A percentile compares a stretch with the other conserved stretches of the same genome.
phyloP scores from a whole-genome alignment of 805 yeast species.

The Pichia scutulata region DNA sequence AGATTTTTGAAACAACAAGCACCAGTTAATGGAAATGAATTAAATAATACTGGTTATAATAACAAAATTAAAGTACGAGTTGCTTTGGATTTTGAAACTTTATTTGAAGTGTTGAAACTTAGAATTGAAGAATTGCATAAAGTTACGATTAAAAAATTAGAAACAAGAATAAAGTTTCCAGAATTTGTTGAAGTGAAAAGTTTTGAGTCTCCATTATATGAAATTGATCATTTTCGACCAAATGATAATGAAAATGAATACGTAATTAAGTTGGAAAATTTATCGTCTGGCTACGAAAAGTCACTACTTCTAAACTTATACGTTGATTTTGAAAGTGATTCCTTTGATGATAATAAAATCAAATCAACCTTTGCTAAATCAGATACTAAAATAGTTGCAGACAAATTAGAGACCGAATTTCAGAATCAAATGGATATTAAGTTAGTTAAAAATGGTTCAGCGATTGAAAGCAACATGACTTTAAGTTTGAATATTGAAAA shows the following conservation, averaged over 20 bases:
- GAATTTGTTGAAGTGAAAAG: conserved; percentile 16
- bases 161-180: conserved; percentile 11
- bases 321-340: conserved; percentile 14
- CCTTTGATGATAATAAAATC: conserved; percentile 1
- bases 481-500: conserved; percentile 18
- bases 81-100: conserved; percentile 18
- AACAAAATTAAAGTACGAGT: conserved; percentile 13
- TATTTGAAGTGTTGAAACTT: conserved; percentile 6
- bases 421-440: background rate
- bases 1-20: conserved; percentile 6
- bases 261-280: conserved; percentile 12
- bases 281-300: conserved; percentile 17
- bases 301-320: conserved; percentile 20
- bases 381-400: background rate
- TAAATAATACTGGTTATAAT: background rate
- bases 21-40: background rate
- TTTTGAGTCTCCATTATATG: conserved; percentile 12
- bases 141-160: conserved; percentile 14
- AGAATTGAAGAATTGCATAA: conserved; percentile 15
- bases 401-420: conserved; percentile 1
- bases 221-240: conserved; percentile 2
- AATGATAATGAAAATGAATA: background rate
- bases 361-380: conserved; percentile 1
- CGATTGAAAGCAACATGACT: conserved; percentile 13
- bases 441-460: background rate